Evolutionary conservation across 176 grass and related monocot species (phyloP), one percentile per base, ranked within the genome.

Genomic region (Aegilops sharonensis): DNA sequence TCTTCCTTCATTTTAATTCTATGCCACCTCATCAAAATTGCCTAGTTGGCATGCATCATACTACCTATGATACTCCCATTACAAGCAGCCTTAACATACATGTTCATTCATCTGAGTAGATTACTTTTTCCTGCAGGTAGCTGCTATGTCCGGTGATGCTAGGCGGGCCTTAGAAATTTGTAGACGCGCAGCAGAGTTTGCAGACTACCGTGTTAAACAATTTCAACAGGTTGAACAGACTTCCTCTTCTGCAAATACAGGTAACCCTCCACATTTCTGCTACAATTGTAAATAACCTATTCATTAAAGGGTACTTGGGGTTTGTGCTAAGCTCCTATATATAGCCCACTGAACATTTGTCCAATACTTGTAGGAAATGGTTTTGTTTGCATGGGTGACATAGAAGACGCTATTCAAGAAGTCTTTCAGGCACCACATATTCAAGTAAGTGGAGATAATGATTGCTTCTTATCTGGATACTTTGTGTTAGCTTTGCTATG

Each of bases 401-500:
- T 99, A 86, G 92, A 99, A 89, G 78, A 80, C 66, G 94, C 97
- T 45, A 89, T 99, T 72, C 88, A 96, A 36, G 97, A 99, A 91
- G 97, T 99, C 50, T 99, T 99, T 81, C 93, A 99, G 87, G 93
- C 94, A 68, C 92, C 97, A 61, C 97, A 99, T 88, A 96, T 99
- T 92, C 97, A 92, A 89, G 96, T 98, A 63, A 93, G 94, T 81
- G 39, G 29, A 79, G 34, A 79, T 17, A 21, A 79, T 59, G 56
- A 9, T 81, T 75, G 68, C 40, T n/a, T 76, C 36, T 68, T 75
- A 65, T 78, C 35, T 5, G 21, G 60, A 59, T 36, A 17, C 25
- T 75, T 42, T 68, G 71, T 80, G 75, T 35, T 77, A 9, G 6
- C 18, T 40, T 75, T 68, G 43, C 3, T 76, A 7, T 14, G 2